Evolutionary conservation across 139 green algal species (phyloP).

Genomic region (Pseudopediastrum boryanum): DNA sequence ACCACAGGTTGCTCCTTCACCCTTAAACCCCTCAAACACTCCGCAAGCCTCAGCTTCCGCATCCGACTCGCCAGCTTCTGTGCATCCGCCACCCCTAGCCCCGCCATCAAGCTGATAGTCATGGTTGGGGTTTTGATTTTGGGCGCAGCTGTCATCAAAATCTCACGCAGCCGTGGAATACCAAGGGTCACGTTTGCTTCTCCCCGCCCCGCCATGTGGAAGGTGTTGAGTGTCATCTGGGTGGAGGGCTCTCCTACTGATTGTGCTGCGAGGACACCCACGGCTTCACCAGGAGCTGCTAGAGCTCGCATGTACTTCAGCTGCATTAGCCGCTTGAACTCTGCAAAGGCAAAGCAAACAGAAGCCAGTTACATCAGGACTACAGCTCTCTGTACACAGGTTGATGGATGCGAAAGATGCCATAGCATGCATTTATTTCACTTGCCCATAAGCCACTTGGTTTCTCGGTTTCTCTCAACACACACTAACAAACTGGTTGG

Average conservation of each 20-base stretch:
- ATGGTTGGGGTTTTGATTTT: slow-evolving; percentile 94
- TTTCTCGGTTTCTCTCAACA: too few relatives aligned
- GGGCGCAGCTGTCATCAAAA: slow-evolving; percentile 94
- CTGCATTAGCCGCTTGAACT: slow-evolving; percentile 79
- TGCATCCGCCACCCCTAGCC: slow-evolving; percentile 34
- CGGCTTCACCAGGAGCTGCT: slow-evolving; percentile 86
- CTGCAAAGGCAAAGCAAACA: slow-evolving; percentile 30
- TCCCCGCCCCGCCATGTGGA: slow-evolving; percentile 93
- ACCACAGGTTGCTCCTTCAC: slow-evolving; percentile 70
- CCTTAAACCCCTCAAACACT: slow-evolving; percentile 67
- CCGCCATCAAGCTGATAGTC: slow-evolving; percentile 79
- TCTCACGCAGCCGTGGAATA: slow-evolving; percentile 95
- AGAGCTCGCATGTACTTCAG: slow-evolving; percentile 85
- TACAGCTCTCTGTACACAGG: too few relatives aligned
- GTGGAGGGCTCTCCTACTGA: slow-evolving; percentile 91
- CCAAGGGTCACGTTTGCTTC: slow-evolving; percentile 98
- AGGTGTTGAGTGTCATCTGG: slow-evolving; percentile 97
- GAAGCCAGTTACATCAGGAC: too few relatives aligned
- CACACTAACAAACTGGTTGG: too few relatives aligned
- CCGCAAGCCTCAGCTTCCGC: slow-evolving; percentile 82
- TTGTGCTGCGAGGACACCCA: slow-evolving; percentile 95
- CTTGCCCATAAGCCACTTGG: too few relatives aligned
- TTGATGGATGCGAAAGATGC: too few relatives aligned
- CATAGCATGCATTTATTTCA: too few relatives aligned
- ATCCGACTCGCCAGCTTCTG: slow-evolving; percentile 74